phyloP scores from a whole-genome alignment of 805 yeast genomes.

The Metschnikowia colocasiae region DNA sequence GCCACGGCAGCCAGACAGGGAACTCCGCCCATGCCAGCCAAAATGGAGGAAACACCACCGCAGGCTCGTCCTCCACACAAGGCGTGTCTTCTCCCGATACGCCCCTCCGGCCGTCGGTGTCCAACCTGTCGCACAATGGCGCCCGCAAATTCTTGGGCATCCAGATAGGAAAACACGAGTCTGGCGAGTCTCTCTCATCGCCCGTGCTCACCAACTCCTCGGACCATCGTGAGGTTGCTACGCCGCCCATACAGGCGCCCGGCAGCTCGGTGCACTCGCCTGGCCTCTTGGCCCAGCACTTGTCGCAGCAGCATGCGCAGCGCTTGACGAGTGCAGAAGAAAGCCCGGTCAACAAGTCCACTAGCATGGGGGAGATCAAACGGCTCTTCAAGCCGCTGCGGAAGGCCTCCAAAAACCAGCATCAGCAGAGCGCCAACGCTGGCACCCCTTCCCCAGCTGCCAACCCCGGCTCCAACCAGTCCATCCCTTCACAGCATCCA shows the following conservation, averaged over 20 bases:
- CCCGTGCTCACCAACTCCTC: conserved; percentile 35
- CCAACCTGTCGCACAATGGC: conserved; percentile 24
- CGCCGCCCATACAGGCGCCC: conserved; percentile 7
- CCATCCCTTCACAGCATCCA: neutral
- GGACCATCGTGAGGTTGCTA: conserved; percentile 20
- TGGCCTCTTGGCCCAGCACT: conserved; percentile 9
- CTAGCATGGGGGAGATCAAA: conserved; percentile 68
- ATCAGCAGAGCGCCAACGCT: neutral
- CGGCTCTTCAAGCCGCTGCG: conserved; percentile 64
- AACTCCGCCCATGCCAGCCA: neutral
- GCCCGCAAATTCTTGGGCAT: conserved; percentile 34
- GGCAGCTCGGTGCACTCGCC: conserved; percentile 8
- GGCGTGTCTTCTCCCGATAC: conserved; percentile 12
- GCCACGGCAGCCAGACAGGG: conserved; percentile 8
- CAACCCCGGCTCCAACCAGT: neutral
- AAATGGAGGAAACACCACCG: neutral
- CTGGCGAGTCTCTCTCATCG: conserved; percentile 32
- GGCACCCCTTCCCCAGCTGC: neutral
- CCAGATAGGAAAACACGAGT: conserved; percentile 40
- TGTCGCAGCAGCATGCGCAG: conserved; percentile 9
- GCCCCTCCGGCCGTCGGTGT: conserved; percentile 20
- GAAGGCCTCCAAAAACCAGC: conserved; percentile 22
- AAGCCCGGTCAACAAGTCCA: conserved; percentile 31
- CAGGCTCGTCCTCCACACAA: conserved; percentile 14
- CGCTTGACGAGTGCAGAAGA: conserved; percentile 16